Evolutionary conservation across 768 basidiomycete genomes (phyloP).

Genomic region (Boletus reticuloceps): DNA sequence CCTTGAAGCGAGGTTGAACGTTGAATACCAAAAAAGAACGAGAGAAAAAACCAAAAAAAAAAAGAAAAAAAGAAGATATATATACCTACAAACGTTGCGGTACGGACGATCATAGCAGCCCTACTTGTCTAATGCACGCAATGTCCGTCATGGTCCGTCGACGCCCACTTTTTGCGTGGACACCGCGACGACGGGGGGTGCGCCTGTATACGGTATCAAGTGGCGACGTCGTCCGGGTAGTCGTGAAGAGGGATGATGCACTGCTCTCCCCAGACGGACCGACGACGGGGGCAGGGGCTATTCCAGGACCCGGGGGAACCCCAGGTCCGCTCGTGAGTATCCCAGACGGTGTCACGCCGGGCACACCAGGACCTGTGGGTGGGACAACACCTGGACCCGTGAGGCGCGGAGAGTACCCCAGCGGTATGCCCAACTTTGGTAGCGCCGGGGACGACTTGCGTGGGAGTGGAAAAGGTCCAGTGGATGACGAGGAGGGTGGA

Average conservation of each 20-base stretch:
- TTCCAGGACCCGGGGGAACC: slow-evolving; percentile 28
- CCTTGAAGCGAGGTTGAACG: not conserved
- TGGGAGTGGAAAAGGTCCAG: slow-evolving; percentile 17
- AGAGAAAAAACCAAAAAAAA: not conserved
- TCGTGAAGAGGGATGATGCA: slow-evolving; percentile 8
- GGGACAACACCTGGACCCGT: slow-evolving; percentile 30
- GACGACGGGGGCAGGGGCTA: slow-evolving; percentile 19
- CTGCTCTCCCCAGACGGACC: slow-evolving; percentile 8
- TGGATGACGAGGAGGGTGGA: slow-evolving; percentile 15
- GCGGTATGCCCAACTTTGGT: slow-evolving; percentile 27
- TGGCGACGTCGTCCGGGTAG: slow-evolving; percentile 22
- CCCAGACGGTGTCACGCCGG: slow-evolving; percentile 21
- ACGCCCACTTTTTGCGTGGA: slow-evolving; percentile 19
- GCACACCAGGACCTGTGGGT: slow-evolving; percentile 26
- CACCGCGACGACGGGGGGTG: slow-evolving; percentile 1
- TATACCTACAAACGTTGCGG: not conserved
- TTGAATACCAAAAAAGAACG: not conserved
- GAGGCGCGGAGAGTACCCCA: slow-evolving; percentile 30
- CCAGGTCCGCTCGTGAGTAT: slow-evolving; percentile 31
- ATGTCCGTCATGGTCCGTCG: slow-evolving; percentile 15
- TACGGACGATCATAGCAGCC: not conserved
- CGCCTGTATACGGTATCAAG: slow-evolving; percentile 20
- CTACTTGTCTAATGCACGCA: not conserved
- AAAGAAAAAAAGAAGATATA: not conserved
- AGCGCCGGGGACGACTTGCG: slow-evolving; percentile 28